Evolutionary conservation across 2,329 filamentous ascomycete species (phyloP).

Genomic region (Colletotrichum liaoningense): DNA sequence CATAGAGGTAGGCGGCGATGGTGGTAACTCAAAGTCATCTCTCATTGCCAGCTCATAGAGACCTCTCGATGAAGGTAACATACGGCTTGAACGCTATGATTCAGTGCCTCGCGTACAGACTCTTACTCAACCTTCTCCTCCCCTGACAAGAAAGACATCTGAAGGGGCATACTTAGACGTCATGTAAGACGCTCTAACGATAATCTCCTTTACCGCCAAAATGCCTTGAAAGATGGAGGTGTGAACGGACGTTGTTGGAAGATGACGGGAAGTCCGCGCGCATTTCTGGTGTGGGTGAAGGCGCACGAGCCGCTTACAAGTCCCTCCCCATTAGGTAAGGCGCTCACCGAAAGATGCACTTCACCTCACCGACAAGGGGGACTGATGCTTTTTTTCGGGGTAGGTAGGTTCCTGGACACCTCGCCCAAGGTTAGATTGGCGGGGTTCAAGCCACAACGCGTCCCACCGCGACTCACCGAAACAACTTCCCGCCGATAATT

Average conservation of each 20-base stretch:
- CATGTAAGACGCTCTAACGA: not conserved
- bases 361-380: not conserved
- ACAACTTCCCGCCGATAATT: not conserved
- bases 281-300: not conserved
- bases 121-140: not conserved
- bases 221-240: not conserved
- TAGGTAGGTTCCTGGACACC: not conserved
- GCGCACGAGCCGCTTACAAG: slow-evolving; percentile 11
- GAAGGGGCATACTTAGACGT: not conserved
- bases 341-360: slow-evolving; percentile 10
- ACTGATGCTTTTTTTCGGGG: not conserved
- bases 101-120: not conserved
- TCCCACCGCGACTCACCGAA: slow-evolving; percentile 33
- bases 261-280: not conserved
- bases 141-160: not conserved
- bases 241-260: not conserved
- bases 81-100: too few relatives aligned
- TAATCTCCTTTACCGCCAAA: not conserved
- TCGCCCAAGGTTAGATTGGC: not conserved
- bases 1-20: too few relatives aligned
- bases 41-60: not conserved
- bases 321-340: not conserved
- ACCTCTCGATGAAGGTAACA: not conserved
- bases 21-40: too few relatives aligned
- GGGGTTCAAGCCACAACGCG: slow-evolving; percentile 28